These are phyloP conservation scores for Starmerella powellii DNA, from an alignment of 805 yeast genomes.

Conservation along the genomic window DNA sequence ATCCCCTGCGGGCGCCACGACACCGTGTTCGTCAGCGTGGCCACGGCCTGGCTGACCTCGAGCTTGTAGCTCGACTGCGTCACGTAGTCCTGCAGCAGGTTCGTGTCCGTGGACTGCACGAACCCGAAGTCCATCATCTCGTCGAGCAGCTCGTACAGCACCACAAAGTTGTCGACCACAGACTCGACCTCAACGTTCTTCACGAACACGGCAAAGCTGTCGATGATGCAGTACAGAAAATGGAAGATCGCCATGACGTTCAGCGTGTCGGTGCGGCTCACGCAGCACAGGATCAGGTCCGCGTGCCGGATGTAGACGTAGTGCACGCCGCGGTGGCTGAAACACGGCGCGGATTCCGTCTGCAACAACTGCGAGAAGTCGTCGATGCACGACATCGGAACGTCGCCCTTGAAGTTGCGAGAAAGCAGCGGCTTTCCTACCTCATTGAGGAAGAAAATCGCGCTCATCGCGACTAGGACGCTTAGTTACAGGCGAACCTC, in stretches of 20 bases:
- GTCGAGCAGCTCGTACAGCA: slow-evolving; percentile 72
- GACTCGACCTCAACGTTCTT: slow-evolving; percentile 43
- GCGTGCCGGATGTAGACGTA: slow-evolving; percentile 44
- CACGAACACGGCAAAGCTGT: slow-evolving; percentile 38
- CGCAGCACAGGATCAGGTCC: slow-evolving; percentile 34
- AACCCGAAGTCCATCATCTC: slow-evolving; percentile 83
- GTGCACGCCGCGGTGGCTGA: slow-evolving; percentile 39
- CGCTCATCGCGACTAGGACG: slow-evolving; percentile 25
- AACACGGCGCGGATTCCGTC: slow-evolving; percentile 36
- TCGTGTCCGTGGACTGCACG: slow-evolving; percentile 73
- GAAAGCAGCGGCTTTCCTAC: slow-evolving; percentile 56
- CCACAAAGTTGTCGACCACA: slow-evolving; percentile 57
- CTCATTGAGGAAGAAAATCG: slow-evolving; percentile 55
- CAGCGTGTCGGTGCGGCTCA: slow-evolving; percentile 25
- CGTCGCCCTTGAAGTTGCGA: slow-evolving; percentile 61
- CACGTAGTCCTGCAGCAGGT: slow-evolving; percentile 65
- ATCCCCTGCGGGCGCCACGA: slow-evolving; percentile 93
- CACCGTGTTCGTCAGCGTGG: slow-evolving; percentile 64
- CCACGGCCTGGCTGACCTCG: slow-evolving; percentile 41
- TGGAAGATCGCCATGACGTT: slow-evolving; percentile 48
- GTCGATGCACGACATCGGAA: slow-evolving; percentile 47
- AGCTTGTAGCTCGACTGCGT: slow-evolving; percentile 42
- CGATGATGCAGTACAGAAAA: slow-evolving; percentile 41
- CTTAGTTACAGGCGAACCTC: not conserved
- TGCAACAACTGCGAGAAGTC: slow-evolving; percentile 45